Base-by-base conservation (phyloP, 208 protist species). In the Zelonia costaricensis region DNA sequence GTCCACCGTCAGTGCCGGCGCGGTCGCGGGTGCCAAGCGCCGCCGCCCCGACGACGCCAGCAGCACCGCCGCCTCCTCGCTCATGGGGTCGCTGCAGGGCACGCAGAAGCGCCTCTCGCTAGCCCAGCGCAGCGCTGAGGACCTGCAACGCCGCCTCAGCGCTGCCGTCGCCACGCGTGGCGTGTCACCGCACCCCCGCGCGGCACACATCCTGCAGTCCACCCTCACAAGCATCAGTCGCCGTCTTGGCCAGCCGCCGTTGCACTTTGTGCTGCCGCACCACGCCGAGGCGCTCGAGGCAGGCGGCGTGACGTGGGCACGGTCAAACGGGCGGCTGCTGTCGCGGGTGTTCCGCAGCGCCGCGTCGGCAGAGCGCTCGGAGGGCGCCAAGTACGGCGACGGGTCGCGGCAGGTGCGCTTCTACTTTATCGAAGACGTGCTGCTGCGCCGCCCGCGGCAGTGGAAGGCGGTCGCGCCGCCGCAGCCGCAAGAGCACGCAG, bases 401-500 rank as follows among this genome's bases (percentile, higher is more conserved):
- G 74, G 75, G 12, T 74, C 81, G 3, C 82, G 77, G 23, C 73
- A 83, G 51, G 44, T 95, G 15, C 73, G 75, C 10, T 80, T 92
- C 16, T 80, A 91, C 62, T 90, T 93, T 27, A 75, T 95, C 25
- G 74, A 90, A 20, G 77, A 85, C 55, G 78, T 92, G 6, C 36
- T 84, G n/a, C 47, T 83, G 13, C 47, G 48, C 16, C 62, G 59
- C 4, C n/a, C 28, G n/a, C 31, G 16, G 8, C 6, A 43, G 6
- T 59, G 52, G 56, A 44, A 39, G 2, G 47, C 27, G 36, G 36
- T 38, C 27, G 46, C 23, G 8, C 27, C n/a, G 53, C n/a, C 7
- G 20, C 43, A 39, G n/a, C 25, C 9, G 8, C 43, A 59, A 55
- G 40, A 13, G 15, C 55, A 42, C 40, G 61, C 13, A 54, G 64